Evolutionary conservation across 208 protist species (phyloP).

Genomic region (Phytomonas sp.): DNA sequence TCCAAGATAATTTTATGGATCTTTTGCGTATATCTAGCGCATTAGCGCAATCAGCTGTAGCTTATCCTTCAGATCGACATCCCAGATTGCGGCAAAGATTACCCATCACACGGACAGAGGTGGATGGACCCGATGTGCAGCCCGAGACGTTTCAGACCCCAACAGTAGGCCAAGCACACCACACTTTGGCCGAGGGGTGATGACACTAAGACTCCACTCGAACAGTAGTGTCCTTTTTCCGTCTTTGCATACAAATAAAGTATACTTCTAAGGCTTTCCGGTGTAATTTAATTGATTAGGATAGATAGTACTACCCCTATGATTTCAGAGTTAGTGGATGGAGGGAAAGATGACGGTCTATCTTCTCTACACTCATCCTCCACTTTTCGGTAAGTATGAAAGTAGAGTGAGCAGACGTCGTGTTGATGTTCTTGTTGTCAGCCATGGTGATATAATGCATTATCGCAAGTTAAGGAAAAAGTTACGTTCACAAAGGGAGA

Average conservation of each 20-base stretch:
- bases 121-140: constrained; percentile 50
- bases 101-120: constrained; percentile 36
- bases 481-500: neutral
- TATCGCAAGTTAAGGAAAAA: neutral
- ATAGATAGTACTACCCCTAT: neutral
- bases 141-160: constrained; percentile 23
- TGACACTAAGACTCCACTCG: neutral
- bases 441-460: neutral
- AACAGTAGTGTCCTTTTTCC: neutral
- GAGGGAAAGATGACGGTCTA: neutral
- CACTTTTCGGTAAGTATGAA: neutral
- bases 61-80: constrained; percentile 3
- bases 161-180: neutral
- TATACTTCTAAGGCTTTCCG: neutral
- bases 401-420: neutral
- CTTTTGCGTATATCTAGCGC: neutral
- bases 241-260: neutral
- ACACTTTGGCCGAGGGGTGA: neutral
- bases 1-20: constrained; percentile 16
- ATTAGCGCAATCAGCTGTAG: neutral
- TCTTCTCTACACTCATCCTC: neutral
- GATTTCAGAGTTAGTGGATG: neutral
- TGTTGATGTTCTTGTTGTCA: neutral
- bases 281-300: neutral
- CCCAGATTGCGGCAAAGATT: constrained; percentile 39